Conservation (phyloP, 768 basidiomycete species). For the Mrakia hoshinonis region DNA sequence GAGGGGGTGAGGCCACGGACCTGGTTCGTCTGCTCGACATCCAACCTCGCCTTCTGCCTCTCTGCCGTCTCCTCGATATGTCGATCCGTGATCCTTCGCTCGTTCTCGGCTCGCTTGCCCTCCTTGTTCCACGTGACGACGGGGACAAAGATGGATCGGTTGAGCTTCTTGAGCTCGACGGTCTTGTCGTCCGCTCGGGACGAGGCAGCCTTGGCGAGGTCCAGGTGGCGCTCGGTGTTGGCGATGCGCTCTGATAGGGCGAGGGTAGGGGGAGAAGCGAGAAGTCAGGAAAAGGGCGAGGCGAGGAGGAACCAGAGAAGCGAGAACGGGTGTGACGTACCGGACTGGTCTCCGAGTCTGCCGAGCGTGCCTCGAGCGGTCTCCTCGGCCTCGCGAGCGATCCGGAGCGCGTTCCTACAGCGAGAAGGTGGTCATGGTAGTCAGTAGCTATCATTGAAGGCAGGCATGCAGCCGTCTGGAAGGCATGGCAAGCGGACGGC, state of each 20-base stretch:
- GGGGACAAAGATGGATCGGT: constrained; percentile 87
- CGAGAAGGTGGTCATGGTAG: too few relatives aligned
- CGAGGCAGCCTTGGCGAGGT: constrained; percentile 80
- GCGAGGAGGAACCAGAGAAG: neutral
- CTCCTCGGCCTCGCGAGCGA: constrained; percentile 95
- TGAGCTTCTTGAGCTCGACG: constrained; percentile 85
- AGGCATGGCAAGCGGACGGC: too few relatives aligned
- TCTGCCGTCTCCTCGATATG: constrained; percentile 79
- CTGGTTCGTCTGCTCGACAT: constrained; percentile 70
- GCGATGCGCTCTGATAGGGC: constrained; percentile 51
- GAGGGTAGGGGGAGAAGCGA: neutral
- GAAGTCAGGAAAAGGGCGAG: neutral
- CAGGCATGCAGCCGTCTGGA: neutral
- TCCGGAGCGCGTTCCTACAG: constrained; percentile 65
- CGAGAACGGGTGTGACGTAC: constrained; percentile 46
- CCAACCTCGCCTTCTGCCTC: constrained; percentile 73
- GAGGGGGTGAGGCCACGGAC: too few relatives aligned
- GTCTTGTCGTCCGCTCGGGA: constrained; percentile 84
- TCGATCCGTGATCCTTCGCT: constrained; percentile 70
- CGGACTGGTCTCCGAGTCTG: constrained; percentile 85
- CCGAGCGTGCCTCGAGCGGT: constrained; percentile 75
- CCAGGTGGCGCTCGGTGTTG: constrained; percentile 88
- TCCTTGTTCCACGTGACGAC: constrained; percentile 90
- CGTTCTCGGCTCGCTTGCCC: constrained; percentile 74
- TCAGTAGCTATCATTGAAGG: too few relatives aligned